These are phyloP conservation scores for Hemileccinum rubropunctum DNA, from an alignment of 768 basidiomycete genomes.

Conservation along the genomic window DNA sequence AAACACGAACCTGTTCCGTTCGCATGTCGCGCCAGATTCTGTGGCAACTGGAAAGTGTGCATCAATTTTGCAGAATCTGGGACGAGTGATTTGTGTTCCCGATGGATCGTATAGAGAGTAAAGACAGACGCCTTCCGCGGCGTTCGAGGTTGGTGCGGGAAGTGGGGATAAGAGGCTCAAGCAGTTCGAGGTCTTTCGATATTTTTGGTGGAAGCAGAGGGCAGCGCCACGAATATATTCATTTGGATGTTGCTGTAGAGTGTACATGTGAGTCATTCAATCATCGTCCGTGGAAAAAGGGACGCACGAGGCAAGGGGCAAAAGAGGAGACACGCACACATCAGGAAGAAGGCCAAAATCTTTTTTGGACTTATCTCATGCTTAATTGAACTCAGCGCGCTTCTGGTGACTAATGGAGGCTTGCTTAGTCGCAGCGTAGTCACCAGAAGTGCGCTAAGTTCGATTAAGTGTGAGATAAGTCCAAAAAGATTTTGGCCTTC, in stretches of 20 bases:
- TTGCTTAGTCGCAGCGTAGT: too few species aligned
- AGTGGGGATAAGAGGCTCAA: slow-evolving; percentile 96
- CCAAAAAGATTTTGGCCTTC: too few species aligned
- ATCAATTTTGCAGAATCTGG: slow-evolving; percentile 97
- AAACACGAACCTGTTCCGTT: slow-evolving; percentile 96
- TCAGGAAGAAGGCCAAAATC: neutral
- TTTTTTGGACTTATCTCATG: too few species aligned
- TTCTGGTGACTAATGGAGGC: too few species aligned
- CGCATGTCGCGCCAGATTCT: slow-evolving; percentile 94
- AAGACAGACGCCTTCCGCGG: too few species aligned
- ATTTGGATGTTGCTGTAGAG: slow-evolving; percentile 92
- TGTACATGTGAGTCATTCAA: neutral
- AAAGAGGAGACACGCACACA: slow-evolving; percentile 4
- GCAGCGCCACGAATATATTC: slow-evolving; percentile 99
- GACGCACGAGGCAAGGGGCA: slow-evolving; percentile 62
- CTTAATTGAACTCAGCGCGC: too few species aligned
- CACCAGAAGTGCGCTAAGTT: too few species aligned
- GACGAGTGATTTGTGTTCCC: slow-evolving; percentile 91
- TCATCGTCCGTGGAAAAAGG: neutral
- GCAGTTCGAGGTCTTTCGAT: slow-evolving; percentile 84
- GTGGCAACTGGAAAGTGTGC: slow-evolving; percentile 91
- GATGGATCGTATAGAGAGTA: slow-evolving; percentile 91
- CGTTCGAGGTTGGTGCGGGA: too few species aligned
- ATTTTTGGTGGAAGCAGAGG: slow-evolving; percentile 93
- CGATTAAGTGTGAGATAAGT: too few species aligned